Evolutionary conservation across 1,284 basidiomycete genomes (phyloP), one percentile per base, ranked within the genome.

Genomic region (Malassezia globosa): DNA sequence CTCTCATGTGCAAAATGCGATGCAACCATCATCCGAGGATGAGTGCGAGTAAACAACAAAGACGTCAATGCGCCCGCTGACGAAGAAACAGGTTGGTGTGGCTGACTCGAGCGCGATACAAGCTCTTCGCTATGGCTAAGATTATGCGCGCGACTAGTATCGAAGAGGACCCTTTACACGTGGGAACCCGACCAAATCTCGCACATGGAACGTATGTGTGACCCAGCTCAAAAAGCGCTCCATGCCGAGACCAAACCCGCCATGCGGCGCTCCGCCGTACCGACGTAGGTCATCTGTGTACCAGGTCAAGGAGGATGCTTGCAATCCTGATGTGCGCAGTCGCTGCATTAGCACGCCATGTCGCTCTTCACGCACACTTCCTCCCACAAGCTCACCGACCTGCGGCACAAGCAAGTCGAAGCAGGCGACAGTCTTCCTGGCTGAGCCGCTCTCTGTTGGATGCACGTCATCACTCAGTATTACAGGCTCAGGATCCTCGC

Each of bases 381-480:
- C 92, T 4, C 92, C 92, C 0, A 81, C 85, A 25, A 99, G 77
- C 73, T 99, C 92, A 6, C 92, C 92, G 0, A 90, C 74, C 10
- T 78, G 73, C 0, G 92, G 94, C 10, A 96, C 80, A 42, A 97
- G 78, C 19, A 97, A 77, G 72, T 97, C 92, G 66, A 97, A 95
- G 73, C 90, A 95, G 8, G 84, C 86, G 4, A 87, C 87, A 1
- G 87, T 90, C n/a, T 64, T 36, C 72, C 70, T 42, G 65, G 64
- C 14, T 55, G 35, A 27, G 21, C 43, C 42, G 1, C 6, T 63
- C 8, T n/a, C 19, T 13, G 5, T 37, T 46, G 67, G 65, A 83
- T 83, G 31, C 37, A 35, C 40, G 19, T 14, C 69, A 63, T 26
- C 38, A 1, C 33, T 39, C 23, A 51, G 39, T 24, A 8, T 25